phyloP scores from a whole-genome alignment of 345 rosid genomes.

The Isatis tinctoria region DNA sequence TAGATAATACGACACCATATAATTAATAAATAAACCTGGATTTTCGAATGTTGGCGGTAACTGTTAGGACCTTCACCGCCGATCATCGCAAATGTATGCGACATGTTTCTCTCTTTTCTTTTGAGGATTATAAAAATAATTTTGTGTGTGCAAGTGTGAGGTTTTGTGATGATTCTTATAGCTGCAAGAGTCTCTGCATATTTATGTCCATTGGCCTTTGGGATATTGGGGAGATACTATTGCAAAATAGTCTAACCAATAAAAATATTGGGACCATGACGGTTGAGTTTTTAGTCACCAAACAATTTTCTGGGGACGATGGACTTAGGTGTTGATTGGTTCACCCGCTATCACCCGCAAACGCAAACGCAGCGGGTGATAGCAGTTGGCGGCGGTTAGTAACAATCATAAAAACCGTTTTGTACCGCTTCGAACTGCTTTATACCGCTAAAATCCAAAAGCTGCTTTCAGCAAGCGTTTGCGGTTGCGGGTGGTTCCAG shows the following conservation, averaged over 20 bases:
- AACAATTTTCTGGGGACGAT: neutral
- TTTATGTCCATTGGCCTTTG: neutral
- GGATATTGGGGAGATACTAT: neutral
- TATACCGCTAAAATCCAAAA: no score
- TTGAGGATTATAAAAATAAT: neutral
- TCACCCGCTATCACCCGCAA: no score
- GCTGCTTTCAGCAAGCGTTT: no score
- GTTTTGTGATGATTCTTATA: neutral
- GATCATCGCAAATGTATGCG: slow-evolving; percentile 9
- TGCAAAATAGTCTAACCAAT: neutral
- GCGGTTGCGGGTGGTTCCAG: no score
- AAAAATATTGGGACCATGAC: neutral
- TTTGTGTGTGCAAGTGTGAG: neutral
- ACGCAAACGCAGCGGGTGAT: no score
- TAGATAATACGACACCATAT: neutral
- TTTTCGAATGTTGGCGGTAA: slow-evolving; percentile 13
- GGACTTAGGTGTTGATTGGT: no score
- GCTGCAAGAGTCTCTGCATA: neutral
- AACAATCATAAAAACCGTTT: no score
- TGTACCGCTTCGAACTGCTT: no score
- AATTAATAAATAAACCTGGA: neutral
- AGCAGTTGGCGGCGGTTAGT: no score
- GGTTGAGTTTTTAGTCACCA: neutral
- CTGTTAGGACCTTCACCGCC: slow-evolving; percentile 20
- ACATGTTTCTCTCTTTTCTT: neutral